These are phyloP conservation scores for Luvunga scandens DNA, from an alignment of 345 rosid genomes.

Conservation along the genomic window DNA sequence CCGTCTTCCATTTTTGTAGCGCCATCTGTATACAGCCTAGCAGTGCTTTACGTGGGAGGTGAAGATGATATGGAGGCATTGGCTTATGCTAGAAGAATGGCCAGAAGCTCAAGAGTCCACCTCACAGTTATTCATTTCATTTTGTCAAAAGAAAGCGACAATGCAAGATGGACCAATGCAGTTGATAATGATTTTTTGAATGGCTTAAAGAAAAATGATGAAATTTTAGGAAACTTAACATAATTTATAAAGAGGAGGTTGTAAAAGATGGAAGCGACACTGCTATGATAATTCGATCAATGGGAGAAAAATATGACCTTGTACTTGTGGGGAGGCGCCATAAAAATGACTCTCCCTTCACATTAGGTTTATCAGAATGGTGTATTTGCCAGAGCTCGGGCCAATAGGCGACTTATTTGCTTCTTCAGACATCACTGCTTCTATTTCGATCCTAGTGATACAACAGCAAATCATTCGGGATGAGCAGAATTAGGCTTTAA, in stretches of 20 bases:
- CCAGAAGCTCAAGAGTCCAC: constrained; percentile 2
- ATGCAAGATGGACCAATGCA: constrained; percentile 11
- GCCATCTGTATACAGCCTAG: background rate
- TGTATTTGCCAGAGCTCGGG: constrained; percentile 28
- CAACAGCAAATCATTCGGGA: constrained; percentile 25
- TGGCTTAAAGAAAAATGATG: background rate
- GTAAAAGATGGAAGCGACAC: constrained; percentile 29
- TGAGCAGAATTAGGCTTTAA: background rate
- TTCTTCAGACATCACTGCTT: constrained; percentile 10
- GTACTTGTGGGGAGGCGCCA: constrained; percentile 23
- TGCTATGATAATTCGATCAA: constrained; percentile 7
- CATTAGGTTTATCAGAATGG: constrained; percentile 25
- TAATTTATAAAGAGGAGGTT: background rate
- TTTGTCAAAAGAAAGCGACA: background rate
- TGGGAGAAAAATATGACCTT: constrained; percentile 12
- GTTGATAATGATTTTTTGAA: constrained; percentile 12
- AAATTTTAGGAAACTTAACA: background rate
- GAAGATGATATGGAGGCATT: constrained; percentile 32
- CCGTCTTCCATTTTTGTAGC: constrained; percentile 13
- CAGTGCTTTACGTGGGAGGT: constrained; percentile 17
- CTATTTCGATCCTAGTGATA: constrained; percentile 21
- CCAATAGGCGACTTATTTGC: constrained; percentile 25
- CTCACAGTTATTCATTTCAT: constrained; percentile 14
- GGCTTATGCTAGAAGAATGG: constrained; percentile 30
- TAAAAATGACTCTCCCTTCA: background rate